Conservation (phyloP, 2,329 filamentous ascomycete species). For the Colletotrichum limetticola region DNA sequence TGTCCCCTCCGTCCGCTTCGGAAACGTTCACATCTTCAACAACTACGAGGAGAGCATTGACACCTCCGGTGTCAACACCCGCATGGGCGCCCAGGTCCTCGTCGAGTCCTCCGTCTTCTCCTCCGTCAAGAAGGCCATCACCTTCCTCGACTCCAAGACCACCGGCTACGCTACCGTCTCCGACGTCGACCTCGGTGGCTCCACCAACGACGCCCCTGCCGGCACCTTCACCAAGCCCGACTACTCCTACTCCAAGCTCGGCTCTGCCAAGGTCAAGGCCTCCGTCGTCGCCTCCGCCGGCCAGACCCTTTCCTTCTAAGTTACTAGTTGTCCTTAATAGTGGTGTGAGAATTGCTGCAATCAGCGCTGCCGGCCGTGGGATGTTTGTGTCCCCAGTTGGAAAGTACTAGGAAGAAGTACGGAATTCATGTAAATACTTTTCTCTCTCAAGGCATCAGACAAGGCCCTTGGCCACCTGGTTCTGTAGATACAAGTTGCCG, state of each 20-base stretch:
- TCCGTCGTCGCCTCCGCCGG: slow-evolving; percentile 53
- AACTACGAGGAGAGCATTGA: slow-evolving; percentile 59
- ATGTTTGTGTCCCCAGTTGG: not conserved
- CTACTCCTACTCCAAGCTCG: slow-evolving; percentile 60
- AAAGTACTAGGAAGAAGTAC: slow-evolving; percentile 4
- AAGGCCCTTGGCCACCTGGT: not conserved
- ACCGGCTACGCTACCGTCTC: slow-evolving; percentile 53
- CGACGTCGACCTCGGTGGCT: slow-evolving; percentile 56
- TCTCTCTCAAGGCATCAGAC: slow-evolving; percentile 15
- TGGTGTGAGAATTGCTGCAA: not conserved
- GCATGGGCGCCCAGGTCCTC: slow-evolving; percentile 66
- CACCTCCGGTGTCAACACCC: slow-evolving; percentile 63
- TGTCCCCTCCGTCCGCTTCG: slow-evolving; percentile 72
- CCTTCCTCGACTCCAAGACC: slow-evolving; percentile 52
- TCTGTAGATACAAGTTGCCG: slow-evolving; percentile 18
- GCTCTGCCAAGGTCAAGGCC: slow-evolving; percentile 56
- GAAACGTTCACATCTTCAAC: slow-evolving; percentile 68
- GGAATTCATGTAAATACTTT: slow-evolving; percentile 32
- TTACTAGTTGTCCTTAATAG: not conserved
- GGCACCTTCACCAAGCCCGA: slow-evolving; percentile 63
- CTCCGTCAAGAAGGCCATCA: slow-evolving; percentile 49
- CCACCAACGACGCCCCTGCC: slow-evolving; percentile 57
- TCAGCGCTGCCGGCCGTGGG: slow-evolving; percentile 16
- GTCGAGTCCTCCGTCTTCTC: slow-evolving; percentile 66
- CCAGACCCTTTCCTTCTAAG: slow-evolving; percentile 49